phyloP scores from a whole-genome alignment of 2,329 filamentous ascomycete genomes.

The Septoria linicola region DNA sequence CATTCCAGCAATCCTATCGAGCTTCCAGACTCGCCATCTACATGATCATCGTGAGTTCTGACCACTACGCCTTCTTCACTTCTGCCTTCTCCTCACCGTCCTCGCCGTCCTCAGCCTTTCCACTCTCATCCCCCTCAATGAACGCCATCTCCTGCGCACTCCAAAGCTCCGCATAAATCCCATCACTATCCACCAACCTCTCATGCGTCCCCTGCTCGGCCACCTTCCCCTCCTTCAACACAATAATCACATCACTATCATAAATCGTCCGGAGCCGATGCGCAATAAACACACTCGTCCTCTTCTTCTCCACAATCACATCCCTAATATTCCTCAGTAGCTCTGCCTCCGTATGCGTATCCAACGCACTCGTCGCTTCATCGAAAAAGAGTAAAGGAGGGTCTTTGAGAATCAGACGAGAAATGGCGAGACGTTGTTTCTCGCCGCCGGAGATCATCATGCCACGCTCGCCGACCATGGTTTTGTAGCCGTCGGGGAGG shows the following conservation, averaged over 20 bases:
- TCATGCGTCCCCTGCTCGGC: conserved; percentile 86
- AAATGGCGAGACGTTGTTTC: conserved; percentile 86
- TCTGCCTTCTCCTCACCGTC: conserved; percentile 12
- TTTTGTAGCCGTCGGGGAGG: conserved; percentile 82
- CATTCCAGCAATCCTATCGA: no score
- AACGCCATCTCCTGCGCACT: conserved; percentile 52
- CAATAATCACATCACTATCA: conserved; percentile 88
- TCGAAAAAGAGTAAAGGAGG: conserved; percentile 91
- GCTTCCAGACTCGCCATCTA: no score
- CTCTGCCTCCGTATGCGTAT: conserved; percentile 90
- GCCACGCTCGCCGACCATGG: conserved; percentile 87
- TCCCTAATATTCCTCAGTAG: conserved; percentile 90
- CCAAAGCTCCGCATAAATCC: conserved; percentile 88
- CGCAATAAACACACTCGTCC: conserved; percentile 93
- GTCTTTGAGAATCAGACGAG: conserved; percentile 80
- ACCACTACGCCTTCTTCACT: conserved; percentile 19
- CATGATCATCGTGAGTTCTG: no score
- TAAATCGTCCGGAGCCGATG: conserved; percentile 91
- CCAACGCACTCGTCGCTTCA: conserved; percentile 87
- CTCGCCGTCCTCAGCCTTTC: conserved; percentile 6
- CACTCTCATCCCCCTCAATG: conserved; percentile 36
- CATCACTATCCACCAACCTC: conserved; percentile 73
- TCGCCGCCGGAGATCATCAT: conserved; percentile 96
- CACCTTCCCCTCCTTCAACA: conserved; percentile 79
- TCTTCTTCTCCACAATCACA: conserved; percentile 80